phyloP scores from a whole-genome alignment of 257 asterid genomes.

The Verbena officinalis region DNA sequence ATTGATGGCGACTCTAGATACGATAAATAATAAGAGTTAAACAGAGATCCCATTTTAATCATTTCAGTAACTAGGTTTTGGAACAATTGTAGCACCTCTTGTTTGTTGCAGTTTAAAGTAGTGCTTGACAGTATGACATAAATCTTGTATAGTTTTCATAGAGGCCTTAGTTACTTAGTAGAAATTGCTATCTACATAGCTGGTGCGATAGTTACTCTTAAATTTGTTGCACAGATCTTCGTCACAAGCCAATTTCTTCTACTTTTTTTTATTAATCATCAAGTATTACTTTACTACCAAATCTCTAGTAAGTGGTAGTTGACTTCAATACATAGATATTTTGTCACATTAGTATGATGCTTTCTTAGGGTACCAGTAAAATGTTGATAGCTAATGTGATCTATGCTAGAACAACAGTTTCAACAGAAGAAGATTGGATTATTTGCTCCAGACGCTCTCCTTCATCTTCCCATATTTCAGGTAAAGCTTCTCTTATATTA shows the following conservation, averaged over 20 bases:
- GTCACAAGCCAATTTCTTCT: conserved; percentile 22
- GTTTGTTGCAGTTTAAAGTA: conserved; percentile 14
- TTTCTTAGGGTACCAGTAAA: conserved; percentile 21
- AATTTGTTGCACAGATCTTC: conserved; percentile 10
- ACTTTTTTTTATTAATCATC: conserved; percentile 29
- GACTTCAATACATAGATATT: conserved; percentile 15
- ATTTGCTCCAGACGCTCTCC: conserved; percentile 51
- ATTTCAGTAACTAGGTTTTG: conserved; percentile 21
- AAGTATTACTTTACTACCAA: conserved; percentile 11
- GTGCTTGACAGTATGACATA: conserved; percentile 17
- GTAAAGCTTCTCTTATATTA: conserved; percentile 79
- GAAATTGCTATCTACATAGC: too few relatives aligned
- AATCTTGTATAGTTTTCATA: conserved; percentile 21
- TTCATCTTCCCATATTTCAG: conserved; percentile 84
- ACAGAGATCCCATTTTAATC: conserved; percentile 8
- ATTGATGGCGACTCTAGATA: conserved; percentile 49
- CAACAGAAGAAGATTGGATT: conserved; percentile 56
- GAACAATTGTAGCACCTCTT: neutral
- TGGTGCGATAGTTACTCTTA: conserved; percentile 1
- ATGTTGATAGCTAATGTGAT: conserved; percentile 12
- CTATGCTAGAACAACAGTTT: conserved; percentile 59
- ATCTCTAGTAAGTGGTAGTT: conserved; percentile 23
- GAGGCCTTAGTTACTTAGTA: neutral
- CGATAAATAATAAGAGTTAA: neutral
- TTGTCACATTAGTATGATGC: conserved; percentile 21